Conservation (phyloP, 2,329 filamentous ascomycete species). For the Calonectria pauciramosa region DNA sequence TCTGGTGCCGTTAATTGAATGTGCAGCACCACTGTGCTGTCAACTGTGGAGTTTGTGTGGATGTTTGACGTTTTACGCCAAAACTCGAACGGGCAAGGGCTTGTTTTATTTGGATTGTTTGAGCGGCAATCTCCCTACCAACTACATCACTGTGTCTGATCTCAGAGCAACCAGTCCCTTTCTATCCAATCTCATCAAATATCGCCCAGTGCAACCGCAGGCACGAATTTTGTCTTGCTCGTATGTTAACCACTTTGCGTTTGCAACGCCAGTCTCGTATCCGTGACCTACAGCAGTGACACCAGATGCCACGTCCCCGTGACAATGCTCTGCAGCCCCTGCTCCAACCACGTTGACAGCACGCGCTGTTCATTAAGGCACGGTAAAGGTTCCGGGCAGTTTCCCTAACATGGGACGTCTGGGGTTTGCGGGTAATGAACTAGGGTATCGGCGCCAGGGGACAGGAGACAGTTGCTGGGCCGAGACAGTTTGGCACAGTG, state of each 20-base stretch:
- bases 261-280: slow-evolving; percentile 40
- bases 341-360: slow-evolving; percentile 23
- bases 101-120: slow-evolving; percentile 18
- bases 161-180: background rate
- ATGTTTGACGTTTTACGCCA: background rate
- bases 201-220: background rate
- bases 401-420: slow-evolving; percentile 19
- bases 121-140: slow-evolving; percentile 13
- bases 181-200: background rate
- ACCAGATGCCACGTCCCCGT: slow-evolving; percentile 32
- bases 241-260: slow-evolving; percentile 26
- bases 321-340: slow-evolving; percentile 23
- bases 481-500: slow-evolving; percentile 19
- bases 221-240: slow-evolving; percentile 24
- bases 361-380: slow-evolving; percentile 23
- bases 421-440: slow-evolving; percentile 17
- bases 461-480: background rate
- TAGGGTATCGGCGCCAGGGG: background rate
- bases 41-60: slow-evolving; percentile 2
- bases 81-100: background rate
- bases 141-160: background rate
- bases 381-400: slow-evolving; percentile 15
- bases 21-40: background rate
- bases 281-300: slow-evolving; percentile 31
- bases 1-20: background rate